phyloP scores from a whole-genome alignment of 805 yeast genomes.

The Lipomyces yamadae region DNA sequence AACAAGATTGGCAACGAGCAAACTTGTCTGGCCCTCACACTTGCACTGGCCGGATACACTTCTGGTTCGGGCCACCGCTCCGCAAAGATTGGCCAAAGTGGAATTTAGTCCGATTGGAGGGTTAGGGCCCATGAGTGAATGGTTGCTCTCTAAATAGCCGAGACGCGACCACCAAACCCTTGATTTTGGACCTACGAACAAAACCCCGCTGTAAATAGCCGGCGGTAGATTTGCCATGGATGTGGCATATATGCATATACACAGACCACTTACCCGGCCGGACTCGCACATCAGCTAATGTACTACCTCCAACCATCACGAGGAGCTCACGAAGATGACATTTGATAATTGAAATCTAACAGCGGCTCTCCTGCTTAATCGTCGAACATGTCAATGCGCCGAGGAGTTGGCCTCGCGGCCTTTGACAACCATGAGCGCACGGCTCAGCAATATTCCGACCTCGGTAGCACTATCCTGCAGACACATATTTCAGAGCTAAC shows the following conservation, averaged over 20 bases:
- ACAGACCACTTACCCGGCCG: too few species aligned
- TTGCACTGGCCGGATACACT: neutral
- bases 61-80: neutral
- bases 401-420: slow-evolving; percentile 54
- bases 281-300: too few species aligned
- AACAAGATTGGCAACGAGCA: neutral
- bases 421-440: slow-evolving; percentile 49
- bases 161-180: too few species aligned
- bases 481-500: slow-evolving; percentile 64
- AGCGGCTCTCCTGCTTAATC: neutral
- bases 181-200: too few species aligned
- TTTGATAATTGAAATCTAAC: too few species aligned
- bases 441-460: slow-evolving; percentile 51
- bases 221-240: too few species aligned
- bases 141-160: too few species aligned
- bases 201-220: too few species aligned
- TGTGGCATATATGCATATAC: too few species aligned
- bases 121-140: too few species aligned
- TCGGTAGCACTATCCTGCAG: slow-evolving; percentile 58
- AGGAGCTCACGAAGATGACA: too few species aligned
- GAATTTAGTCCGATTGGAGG: too few species aligned
- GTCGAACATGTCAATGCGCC: slow-evolving; percentile 25
- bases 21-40: neutral
- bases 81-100: neutral
- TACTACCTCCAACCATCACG: neutral